These are phyloP conservation scores for Volvariella volvacea DNA, from an alignment of 1,284 basidiomycete genomes.

Conservation along the genomic window DNA sequence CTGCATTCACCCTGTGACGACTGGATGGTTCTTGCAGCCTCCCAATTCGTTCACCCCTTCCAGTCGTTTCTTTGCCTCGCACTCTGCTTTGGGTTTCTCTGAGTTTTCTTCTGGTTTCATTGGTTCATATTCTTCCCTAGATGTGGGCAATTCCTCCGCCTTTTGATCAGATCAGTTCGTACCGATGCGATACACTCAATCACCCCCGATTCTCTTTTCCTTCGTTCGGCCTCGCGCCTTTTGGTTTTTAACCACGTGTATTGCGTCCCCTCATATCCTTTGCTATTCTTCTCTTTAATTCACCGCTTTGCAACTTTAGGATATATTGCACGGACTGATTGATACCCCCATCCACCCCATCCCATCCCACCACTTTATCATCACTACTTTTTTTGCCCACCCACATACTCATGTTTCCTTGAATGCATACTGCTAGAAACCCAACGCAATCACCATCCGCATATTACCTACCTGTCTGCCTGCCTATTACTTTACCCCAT, in stretches of 20 bases:
- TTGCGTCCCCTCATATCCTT: constrained; percentile 15
- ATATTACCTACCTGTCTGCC: too few species aligned
- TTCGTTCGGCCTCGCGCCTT: constrained; percentile 5
- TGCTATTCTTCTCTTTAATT: background rate
- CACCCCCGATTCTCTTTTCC: constrained; percentile 1
- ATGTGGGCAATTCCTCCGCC: constrained; percentile 2
- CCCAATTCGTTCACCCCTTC: background rate
- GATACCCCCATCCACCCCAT: constrained; percentile 12
- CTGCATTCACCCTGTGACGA: background rate
- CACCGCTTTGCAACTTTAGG: constrained; percentile 6
- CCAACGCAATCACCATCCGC: background rate
- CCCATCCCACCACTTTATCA: background rate
- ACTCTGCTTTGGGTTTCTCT: background rate
- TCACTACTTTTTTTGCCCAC: too few species aligned
- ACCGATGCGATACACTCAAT: constrained; percentile 15
- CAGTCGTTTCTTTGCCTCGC: constrained; percentile 5
- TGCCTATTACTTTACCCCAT: background rate
- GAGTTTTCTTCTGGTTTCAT: background rate
- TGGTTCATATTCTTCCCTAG: background rate
- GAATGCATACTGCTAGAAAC: background rate
- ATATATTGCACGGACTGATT: constrained; percentile 15
- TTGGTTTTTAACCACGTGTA: constrained; percentile 11
- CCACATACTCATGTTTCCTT: background rate
- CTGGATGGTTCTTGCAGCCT: background rate
- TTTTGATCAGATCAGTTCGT: constrained; percentile 1